Evolutionary conservation across 352 stramenopile species (phyloP).

Genomic region (Aphanomyces stellatus): DNA sequence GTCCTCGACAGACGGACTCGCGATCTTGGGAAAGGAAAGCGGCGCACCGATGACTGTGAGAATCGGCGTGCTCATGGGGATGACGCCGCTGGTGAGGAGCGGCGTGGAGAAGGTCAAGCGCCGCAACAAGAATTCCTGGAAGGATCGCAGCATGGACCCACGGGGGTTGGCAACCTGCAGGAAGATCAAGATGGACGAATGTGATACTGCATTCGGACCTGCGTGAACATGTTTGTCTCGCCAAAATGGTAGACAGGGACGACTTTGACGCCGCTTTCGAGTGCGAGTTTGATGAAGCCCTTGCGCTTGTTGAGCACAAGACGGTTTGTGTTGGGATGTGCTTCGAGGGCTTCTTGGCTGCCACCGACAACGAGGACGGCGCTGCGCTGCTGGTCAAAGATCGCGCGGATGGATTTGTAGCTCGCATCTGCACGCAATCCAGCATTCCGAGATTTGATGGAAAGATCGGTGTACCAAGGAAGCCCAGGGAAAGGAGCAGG

Average conservation of each 20-base stretch:
- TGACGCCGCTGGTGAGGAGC: constrained; percentile 28
- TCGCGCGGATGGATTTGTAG: constrained; percentile 30
- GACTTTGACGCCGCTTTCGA: constrained; percentile 41
- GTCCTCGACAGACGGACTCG: constrained; percentile 31
- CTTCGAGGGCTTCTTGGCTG: constrained; percentile 40
- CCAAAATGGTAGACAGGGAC: constrained; percentile 65
- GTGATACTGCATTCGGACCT: constrained; percentile 20
- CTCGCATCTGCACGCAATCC: too few relatives aligned
- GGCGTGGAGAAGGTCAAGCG: constrained; percentile 38
- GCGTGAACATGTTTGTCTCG: constrained; percentile 48
- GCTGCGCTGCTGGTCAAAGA: constrained; percentile 28
- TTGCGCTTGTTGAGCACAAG: constrained; percentile 60
- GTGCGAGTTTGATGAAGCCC: constrained; percentile 51
- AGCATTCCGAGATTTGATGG: too few relatives aligned
- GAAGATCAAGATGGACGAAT: not conserved
- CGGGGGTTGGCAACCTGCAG: constrained; percentile 37
- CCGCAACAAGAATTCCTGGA: constrained; percentile 34
- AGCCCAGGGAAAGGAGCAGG: too few relatives aligned
- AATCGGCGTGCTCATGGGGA: constrained; percentile 30
- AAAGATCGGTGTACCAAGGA: too few relatives aligned
- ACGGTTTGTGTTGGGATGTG: constrained; percentile 33
- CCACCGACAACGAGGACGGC: constrained; percentile 35
- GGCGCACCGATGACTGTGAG: constrained; percentile 35
- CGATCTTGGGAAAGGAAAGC: constrained; percentile 35
- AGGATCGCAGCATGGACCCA: constrained; percentile 27